Evolutionary conservation across 2,329 filamentous ascomycete species (phyloP), one percentile per base, ranked within the genome.

Genomic region (Talaromyces islandicus): DNA sequence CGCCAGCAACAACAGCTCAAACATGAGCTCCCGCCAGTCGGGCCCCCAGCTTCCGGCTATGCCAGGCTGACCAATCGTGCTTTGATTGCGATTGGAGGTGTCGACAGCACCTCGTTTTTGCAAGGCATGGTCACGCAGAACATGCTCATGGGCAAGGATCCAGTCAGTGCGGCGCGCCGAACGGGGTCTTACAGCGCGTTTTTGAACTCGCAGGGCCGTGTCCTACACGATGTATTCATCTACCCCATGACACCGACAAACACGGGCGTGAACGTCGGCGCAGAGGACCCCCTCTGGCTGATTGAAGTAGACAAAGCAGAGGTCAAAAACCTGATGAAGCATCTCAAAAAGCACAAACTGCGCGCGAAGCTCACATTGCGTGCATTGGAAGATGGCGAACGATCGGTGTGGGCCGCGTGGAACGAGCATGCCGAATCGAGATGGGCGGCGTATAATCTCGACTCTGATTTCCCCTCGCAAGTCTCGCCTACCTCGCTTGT

Each of bases 181-280:
- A 75, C 78, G 0, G 88, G 86, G 4, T 87, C 89, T 72, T 97
- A 96, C 75, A 83, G 88, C 7, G 91, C 87, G 0, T 96, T 99
- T 69, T 81, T 99, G 48, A 96, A 89, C 66, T 91, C 93, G 7
- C 85, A 86, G 62, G 94, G 94, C 48, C 85, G 92, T 60, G 83
- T 99, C 10, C 79, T 97, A 50, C 85, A 93, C 77, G 94, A 99
- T 76, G 89, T 92, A 57, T 96, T 97, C 74, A 81, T 99, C 54
- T 97, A 96, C 79, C 88, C 87, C 0, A 65, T 73, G 77, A 84
- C 64, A 24, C 43, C 54, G 11, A 60, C 32, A 17, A 17, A n/a
- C 69, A 75, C 52, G 69, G 59, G 68, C 57, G 58, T 67, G 21
- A 67, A 63, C 54, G 64, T 62, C 35, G 64, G 63, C 14, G 48